A percentile compares a stretch with the other conserved stretches of the same genome.
Evolutionary conservation across 1,139 yeast species (phyloP).

Genomic region (Saccharomycopsis phalli): DNA sequence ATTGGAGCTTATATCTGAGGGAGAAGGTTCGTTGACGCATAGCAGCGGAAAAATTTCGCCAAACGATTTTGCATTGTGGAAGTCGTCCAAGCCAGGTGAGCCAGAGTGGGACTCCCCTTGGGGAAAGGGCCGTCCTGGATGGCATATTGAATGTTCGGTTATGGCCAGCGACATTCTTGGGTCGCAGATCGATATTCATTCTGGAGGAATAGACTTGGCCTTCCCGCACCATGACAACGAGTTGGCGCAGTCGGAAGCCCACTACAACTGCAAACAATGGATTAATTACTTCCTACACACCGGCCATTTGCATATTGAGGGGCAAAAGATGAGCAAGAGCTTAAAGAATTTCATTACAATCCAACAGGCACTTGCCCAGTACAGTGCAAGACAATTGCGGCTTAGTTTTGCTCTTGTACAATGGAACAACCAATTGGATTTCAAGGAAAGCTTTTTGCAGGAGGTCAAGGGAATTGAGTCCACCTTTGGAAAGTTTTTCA

Average conservation of each 20-base stretch:
- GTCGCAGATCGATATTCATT: slow-evolving; percentile 79
- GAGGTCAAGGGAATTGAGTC: slow-evolving; percentile 70
- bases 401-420: slow-evolving; percentile 83
- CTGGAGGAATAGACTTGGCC: slow-evolving; percentile 95
- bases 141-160: slow-evolving; percentile 99
- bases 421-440: slow-evolving; percentile 91
- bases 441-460: slow-evolving; percentile 66
- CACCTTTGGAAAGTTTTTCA: slow-evolving; percentile 54
- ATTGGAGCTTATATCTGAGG: slow-evolving; percentile 78
- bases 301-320: slow-evolving; percentile 96
- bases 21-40: slow-evolving; percentile 74
- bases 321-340: slow-evolving; percentile 95
- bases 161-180: slow-evolving; percentile 95
- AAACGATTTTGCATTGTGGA: slow-evolving; percentile 96
- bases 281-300: slow-evolving; percentile 92
- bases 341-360: slow-evolving; percentile 92
- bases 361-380: slow-evolving; percentile 71
- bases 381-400: slow-evolving; percentile 73
- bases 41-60: slow-evolving; percentile 53
- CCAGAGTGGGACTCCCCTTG: slow-evolving; percentile 94
- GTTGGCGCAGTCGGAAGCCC: slow-evolving; percentile 94
- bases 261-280: slow-evolving; percentile 87
- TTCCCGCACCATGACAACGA: slow-evolving; percentile 99
- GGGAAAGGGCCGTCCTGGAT: slow-evolving; percentile 98
- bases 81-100: slow-evolving; percentile 93